Evolutionary conservation across 495 filamentous ascomycete genomes (phyloP).

Genomic region (Lophium mytilinum): DNA sequence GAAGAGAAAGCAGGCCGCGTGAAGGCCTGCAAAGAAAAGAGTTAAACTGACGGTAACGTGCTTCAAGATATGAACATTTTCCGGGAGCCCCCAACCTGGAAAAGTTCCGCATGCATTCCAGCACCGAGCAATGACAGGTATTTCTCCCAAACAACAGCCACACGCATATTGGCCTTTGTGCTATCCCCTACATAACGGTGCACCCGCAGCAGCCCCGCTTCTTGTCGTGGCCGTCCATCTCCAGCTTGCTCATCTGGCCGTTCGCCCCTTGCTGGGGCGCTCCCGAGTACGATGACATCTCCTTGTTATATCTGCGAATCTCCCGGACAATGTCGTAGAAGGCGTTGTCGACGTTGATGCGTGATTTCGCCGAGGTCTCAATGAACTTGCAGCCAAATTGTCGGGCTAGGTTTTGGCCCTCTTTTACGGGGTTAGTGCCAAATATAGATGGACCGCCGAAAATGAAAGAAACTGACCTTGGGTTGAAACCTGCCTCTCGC

Average conservation of each 20-base stretch:
- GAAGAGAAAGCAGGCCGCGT: constrained; percentile 18
- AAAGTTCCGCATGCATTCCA: constrained; percentile 14
- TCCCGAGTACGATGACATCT: constrained; percentile 77
- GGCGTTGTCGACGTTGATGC: constrained; percentile 95
- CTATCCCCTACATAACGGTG: constrained; percentile 68
- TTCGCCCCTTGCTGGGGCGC: constrained; percentile 52
- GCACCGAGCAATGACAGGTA: constrained; percentile 16
- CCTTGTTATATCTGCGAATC: constrained; percentile 95
- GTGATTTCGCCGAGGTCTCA: constrained; percentile 96
- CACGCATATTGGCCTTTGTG: neutral
- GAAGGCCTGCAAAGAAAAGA: constrained; percentile 11
- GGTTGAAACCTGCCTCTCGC: constrained; percentile 79
- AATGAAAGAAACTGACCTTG: constrained; percentile 53
- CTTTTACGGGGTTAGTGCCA: constrained; percentile 40
- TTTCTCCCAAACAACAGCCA: constrained; percentile 14
- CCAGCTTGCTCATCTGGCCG: constrained; percentile 62
- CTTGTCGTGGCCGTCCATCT: constrained; percentile 63
- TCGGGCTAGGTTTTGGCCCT: constrained; percentile 78
- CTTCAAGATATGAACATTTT: constrained; percentile 19
- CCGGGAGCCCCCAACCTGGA: neutral
- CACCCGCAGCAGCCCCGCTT: constrained; percentile 77
- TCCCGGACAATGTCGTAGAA: constrained; percentile 98
- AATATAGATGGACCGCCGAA: neutral
- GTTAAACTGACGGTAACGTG: constrained; percentile 19
- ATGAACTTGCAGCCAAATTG: constrained; percentile 96